Evolutionary conservation across 495 filamentous ascomycete species (phyloP).

Genomic region (Penicillium ochrochloron): DNA sequence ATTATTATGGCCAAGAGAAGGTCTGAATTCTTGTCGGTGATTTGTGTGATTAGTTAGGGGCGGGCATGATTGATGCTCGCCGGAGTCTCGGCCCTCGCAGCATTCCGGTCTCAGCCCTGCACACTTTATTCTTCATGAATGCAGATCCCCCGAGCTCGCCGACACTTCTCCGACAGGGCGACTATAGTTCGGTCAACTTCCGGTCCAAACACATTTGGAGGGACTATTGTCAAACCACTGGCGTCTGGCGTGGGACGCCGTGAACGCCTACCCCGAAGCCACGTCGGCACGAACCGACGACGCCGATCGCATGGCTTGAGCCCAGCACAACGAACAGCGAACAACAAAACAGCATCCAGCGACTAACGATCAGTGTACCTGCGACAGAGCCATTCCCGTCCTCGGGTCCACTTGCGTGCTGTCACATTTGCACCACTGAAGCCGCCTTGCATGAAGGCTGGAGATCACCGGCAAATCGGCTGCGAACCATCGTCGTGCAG

Average conservation of each 20-base stretch:
- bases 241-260: conserved; percentile 1
- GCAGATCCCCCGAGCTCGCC: conserved; percentile 22
- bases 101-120: background rate
- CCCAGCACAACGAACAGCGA: conserved; percentile 1
- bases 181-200: conserved; percentile 1
- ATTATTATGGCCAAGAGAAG: background rate
- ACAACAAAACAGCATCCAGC: background rate
- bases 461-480: conserved; percentile 29
- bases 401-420: conserved; percentile 31
- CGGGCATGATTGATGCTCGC: background rate
- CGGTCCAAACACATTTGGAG: background rate
- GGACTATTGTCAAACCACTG: background rate
- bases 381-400: conserved; percentile 13
- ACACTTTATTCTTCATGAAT: conserved; percentile 14
- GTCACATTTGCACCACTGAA: conserved; percentile 27
- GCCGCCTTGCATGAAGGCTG: conserved; percentile 33
- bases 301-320: conserved; percentile 34
- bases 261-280: conserved; percentile 31
- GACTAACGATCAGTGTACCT: background rate
- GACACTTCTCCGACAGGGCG: background rate
- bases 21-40: background rate
- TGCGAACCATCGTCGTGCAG: conserved; percentile 14
- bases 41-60: background rate
- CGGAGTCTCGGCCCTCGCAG: background rate
- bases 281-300: conserved; percentile 35